These are phyloP conservation scores for Phaseolus coccineus DNA, from an alignment of 331 rosid genomes.

Conservation along the genomic window DNA sequence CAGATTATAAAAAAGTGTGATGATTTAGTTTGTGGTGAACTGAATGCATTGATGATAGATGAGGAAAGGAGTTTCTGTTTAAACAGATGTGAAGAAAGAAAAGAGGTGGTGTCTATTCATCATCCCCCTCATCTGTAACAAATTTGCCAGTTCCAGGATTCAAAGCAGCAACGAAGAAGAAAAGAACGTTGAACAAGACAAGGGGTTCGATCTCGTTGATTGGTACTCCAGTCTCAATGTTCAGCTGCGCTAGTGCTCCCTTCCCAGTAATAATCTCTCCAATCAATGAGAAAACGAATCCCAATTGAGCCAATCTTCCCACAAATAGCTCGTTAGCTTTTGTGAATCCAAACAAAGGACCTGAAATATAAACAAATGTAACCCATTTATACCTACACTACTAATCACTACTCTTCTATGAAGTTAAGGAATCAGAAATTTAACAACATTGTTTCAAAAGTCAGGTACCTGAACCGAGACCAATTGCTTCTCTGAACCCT, in stretches of 20 bases:
- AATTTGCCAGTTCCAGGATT: conserved; percentile 96
- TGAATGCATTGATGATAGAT: conserved; percentile 34
- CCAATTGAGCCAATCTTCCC: conserved; percentile 98
- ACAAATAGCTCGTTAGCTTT: conserved; percentile 93
- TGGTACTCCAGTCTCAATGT: conserved; percentile 96
- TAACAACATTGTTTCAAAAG: not conserved
- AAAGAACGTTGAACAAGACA: conserved; percentile 81
- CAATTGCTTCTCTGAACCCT: conserved; percentile 70
- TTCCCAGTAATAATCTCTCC: conserved; percentile 97
- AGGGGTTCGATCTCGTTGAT: conserved; percentile 91
- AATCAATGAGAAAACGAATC: conserved; percentile 87
- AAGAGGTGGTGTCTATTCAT: conserved; percentile 45
- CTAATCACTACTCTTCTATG: too few species aligned
- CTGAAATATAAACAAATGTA: conserved; percentile 44
- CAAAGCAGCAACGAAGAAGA: conserved; percentile 97
- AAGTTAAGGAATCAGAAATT: not conserved
- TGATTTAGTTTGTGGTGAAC: conserved; percentile 1
- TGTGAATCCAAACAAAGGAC: conserved; percentile 96
- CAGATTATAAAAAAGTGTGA: not conserved
- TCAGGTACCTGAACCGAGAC: conserved; percentile 73
- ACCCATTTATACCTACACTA: too few species aligned
- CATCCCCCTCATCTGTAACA: conserved; percentile 75
- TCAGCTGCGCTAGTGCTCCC: conserved; percentile 96
- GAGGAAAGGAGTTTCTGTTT: conserved; percentile 28
- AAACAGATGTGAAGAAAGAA: conserved; percentile 33